Conservation (phyloP, 305 asterid species). For the Andrographis paniculata region DNA sequence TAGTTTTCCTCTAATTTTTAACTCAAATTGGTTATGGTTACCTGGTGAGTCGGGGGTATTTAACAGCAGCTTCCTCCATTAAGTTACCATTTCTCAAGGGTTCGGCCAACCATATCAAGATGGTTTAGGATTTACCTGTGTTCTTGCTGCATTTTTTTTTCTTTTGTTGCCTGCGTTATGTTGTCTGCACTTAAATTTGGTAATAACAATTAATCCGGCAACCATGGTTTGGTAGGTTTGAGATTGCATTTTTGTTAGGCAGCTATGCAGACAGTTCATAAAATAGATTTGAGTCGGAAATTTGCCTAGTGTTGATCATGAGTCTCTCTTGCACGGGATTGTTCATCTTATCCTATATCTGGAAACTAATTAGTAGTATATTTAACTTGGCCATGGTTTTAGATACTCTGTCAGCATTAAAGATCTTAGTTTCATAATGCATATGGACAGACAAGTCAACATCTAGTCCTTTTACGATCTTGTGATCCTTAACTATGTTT, state of each 20-base stretch:
- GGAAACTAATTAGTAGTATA: neutral
- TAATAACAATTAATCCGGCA: no score
- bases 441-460: no score
- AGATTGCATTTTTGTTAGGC: no score
- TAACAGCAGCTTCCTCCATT: conserved; percentile 18
- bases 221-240: no score
- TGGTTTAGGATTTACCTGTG: neutral
- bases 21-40: conserved; percentile 13
- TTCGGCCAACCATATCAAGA: conserved; percentile 16
- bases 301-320: neutral
- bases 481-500: no score
- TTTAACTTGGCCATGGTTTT: neutral
- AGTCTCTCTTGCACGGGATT: neutral
- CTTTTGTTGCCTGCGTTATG: no score
- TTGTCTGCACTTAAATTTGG: no score
- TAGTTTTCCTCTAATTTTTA: conserved; percentile 5
- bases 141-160: neutral
- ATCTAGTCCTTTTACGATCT: no score
- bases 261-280: no score
- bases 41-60: conserved; percentile 25
- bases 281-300: no score
- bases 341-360: neutral
- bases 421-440: neutral
- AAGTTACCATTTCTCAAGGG: conserved; percentile 15
- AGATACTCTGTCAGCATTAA: no score